A percentile compares a stretch with the other conserved stretches of the same genome.
Conservation (phyloP, 108 stramenopile genomes). For the Skeletonema costatum region DNA sequence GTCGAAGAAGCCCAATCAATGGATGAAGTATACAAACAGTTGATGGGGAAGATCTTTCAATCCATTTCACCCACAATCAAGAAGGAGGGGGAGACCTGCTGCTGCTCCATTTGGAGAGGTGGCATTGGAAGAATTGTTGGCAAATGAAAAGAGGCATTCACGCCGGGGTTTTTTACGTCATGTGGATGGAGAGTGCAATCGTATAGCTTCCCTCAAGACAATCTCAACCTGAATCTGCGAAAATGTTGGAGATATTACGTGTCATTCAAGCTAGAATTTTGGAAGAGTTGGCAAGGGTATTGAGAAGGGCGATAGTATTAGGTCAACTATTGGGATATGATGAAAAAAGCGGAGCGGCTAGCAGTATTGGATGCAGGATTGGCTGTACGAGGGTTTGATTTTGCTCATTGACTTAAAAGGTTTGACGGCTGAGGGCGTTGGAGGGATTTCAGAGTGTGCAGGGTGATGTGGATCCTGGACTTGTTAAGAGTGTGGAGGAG, state of each 20-base stretch:
- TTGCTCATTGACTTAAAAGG: constrained; percentile 62
- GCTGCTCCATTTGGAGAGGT: constrained; percentile 27
- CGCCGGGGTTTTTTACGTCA: constrained; percentile 76
- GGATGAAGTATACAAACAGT: constrained; percentile 59
- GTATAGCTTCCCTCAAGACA: constrained; percentile 52
- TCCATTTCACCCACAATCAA: constrained; percentile 40
- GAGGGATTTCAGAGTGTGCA: constrained; percentile 61
- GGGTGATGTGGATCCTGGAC: constrained; percentile 60
- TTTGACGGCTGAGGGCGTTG: constrained; percentile 71
- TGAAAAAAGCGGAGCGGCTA: constrained; percentile 56
- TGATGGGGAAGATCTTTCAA: constrained; percentile 71
- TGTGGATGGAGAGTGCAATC: constrained; percentile 76
- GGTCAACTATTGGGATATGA: constrained; percentile 81
- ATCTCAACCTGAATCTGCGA: constrained; percentile 57
- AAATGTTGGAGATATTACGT: constrained; percentile 66
- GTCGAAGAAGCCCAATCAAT: constrained; percentile 54
- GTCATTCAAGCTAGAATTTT: constrained; percentile 78
- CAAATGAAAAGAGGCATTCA: constrained; percentile 62
- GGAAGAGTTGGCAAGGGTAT: constrained; percentile 70
- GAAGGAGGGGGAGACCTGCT: background rate
- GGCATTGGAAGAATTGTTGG: constrained; percentile 58
- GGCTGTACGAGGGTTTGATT: constrained; percentile 67
- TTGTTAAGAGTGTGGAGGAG: constrained; percentile 55
- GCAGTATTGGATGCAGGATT: constrained; percentile 80
- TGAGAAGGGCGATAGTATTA: constrained; percentile 71